Percentiles rank a stretch among this genome's conserved stretches.
Evolutionary conservation across 805 yeast species (phyloP).

Genomic region (Kurtzmaniella cleridarum): DNA sequence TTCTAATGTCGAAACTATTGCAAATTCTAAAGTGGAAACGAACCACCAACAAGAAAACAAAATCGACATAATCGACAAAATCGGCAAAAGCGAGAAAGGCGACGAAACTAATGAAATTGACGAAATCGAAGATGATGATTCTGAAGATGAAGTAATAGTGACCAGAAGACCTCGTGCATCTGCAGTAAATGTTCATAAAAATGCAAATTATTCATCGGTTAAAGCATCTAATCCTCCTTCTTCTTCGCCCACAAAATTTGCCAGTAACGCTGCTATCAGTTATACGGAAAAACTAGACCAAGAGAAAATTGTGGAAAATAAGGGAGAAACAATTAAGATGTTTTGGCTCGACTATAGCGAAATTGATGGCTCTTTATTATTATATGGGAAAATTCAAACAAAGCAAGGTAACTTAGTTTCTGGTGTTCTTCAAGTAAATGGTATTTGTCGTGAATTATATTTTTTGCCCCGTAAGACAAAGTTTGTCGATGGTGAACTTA

Average conservation of each 20-base stretch:
- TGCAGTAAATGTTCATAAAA: slow-evolving; percentile 35
- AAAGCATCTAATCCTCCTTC: slow-evolving; percentile 23
- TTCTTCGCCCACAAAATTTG: slow-evolving; percentile 16
- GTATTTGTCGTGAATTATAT: slow-evolving; percentile 64
- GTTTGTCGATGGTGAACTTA: slow-evolving; percentile 34
- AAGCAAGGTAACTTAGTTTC: slow-evolving; percentile 58
- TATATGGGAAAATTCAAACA: slow-evolving; percentile 77
- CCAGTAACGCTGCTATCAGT: slow-evolving; percentile 14
- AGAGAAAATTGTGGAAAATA: slow-evolving; percentile 14
- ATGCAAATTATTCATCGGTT: slow-evolving; percentile 36
- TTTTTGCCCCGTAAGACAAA: slow-evolving; percentile 63
- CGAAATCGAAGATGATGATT: slow-evolving; percentile 32
- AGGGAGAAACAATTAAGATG: slow-evolving; percentile 52
- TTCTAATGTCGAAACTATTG: too few relatives aligned
- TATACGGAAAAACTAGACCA: slow-evolving; percentile 32
- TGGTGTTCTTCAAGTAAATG: slow-evolving; percentile 69
- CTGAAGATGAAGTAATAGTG: slow-evolving; percentile 56
- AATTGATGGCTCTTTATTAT: slow-evolving; percentile 57
- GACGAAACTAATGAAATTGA: too few relatives aligned
- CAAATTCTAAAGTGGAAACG: slow-evolving; percentile 2
- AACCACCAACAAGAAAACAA: slow-evolving; percentile 7
- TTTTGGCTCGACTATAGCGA: slow-evolving; percentile 91
- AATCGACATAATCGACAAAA: not conserved
- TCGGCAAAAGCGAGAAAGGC: not conserved
- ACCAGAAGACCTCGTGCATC: slow-evolving; percentile 47